Conservation (phyloP, 441 rosid genomes). For the Hura crepitans region DNA sequence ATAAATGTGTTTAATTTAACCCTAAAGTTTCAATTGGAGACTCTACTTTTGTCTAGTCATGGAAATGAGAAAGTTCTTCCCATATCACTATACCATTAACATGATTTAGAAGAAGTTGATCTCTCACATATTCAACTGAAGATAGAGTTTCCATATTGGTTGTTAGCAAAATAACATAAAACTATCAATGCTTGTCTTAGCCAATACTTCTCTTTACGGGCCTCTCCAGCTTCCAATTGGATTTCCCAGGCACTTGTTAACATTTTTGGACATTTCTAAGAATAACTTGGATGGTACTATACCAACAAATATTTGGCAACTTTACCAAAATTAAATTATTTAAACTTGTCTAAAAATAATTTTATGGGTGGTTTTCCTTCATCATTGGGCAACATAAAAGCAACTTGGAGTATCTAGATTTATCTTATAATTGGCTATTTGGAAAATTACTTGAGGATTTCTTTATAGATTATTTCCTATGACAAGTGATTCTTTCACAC, state of each 20-base stretch:
- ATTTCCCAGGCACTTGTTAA: too few species aligned
- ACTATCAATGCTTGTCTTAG: not conserved
- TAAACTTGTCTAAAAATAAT: slow-evolving; percentile 16
- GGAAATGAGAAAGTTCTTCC: too few species aligned
- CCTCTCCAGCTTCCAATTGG: too few species aligned
- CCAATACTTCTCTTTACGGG: too few species aligned
- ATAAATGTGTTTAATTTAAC: not conserved
- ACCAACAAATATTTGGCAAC: slow-evolving; percentile 5
- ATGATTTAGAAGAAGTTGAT: too few species aligned
- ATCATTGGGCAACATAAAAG: slow-evolving; percentile 15
- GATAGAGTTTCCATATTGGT: too few species aligned
- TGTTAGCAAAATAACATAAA: not conserved
- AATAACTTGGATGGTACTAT: not conserved
- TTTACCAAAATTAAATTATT: not conserved
- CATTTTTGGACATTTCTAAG: too few species aligned
- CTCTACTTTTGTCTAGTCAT: too few species aligned
- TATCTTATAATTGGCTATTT: slow-evolving; percentile 18
- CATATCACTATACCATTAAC: too few species aligned
- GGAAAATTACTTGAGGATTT: slow-evolving; percentile 2
- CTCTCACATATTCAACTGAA: too few species aligned
- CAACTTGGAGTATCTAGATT: not conserved
- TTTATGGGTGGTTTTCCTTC: slow-evolving; percentile 21
- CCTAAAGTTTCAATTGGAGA: slow-evolving; percentile 11
- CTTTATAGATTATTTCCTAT: too few species aligned
- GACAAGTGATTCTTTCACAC: too few species aligned